phyloP scores from a whole-genome alignment of 352 stramenopile species.

The Lagenidium giganteum region DNA sequence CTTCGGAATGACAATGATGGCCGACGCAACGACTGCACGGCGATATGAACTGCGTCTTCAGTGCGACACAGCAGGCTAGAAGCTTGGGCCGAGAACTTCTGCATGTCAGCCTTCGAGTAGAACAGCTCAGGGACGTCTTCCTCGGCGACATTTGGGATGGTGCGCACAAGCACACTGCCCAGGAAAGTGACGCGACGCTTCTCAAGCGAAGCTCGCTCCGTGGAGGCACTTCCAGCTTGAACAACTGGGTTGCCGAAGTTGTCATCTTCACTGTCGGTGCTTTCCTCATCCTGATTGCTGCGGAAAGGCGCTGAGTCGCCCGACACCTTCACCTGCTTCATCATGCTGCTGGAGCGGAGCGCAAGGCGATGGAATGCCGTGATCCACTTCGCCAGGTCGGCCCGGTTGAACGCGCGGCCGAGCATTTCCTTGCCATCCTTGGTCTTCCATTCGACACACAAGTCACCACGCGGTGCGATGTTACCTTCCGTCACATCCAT shows the following conservation, averaged over 20 bases:
- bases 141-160: slow-evolving; percentile 40
- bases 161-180: slow-evolving; percentile 46
- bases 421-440: slow-evolving; percentile 38
- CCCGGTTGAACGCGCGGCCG: slow-evolving; percentile 42
- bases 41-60: slow-evolving; percentile 40
- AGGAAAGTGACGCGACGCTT: slow-evolving; percentile 61
- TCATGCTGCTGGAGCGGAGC: too few species aligned
- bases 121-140: slow-evolving; percentile 54
- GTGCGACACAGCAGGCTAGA: slow-evolving; percentile 46
- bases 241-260: too few species aligned
- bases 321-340: slow-evolving; percentile 3
- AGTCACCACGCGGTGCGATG: slow-evolving; percentile 34
- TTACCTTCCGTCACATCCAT: slow-evolving; percentile 31
- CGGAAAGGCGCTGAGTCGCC: too few species aligned
- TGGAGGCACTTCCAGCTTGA: too few species aligned
- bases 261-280: neutral
- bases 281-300: too few species aligned
- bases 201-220: too few species aligned
- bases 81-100: slow-evolving; percentile 50
- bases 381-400: slow-evolving; percentile 53
- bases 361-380: slow-evolving; percentile 59
- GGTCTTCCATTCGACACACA: slow-evolving; percentile 42
- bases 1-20: slow-evolving; percentile 18
- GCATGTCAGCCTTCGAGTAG: slow-evolving; percentile 58
- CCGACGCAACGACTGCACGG: slow-evolving; percentile 19